Evolutionary conservation across 345 rosid genomes (phyloP).

Genomic region (Eucalyptus decipiens): DNA sequence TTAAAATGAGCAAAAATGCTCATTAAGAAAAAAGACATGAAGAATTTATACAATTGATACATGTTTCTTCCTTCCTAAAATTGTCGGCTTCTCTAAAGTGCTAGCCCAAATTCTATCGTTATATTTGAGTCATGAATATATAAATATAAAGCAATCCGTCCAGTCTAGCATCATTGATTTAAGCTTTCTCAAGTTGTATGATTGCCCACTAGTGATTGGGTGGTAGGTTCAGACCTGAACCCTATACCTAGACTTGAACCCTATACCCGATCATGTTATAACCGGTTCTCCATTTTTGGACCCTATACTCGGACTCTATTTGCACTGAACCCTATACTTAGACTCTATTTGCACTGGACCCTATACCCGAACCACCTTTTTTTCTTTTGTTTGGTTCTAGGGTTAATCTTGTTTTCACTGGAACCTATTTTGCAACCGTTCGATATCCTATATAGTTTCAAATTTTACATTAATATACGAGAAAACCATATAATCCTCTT

Average conservation of each 20-base stretch:
- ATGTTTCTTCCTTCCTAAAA: neutral
- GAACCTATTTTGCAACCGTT: too few species aligned
- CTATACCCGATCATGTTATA: too few species aligned
- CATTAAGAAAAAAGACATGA: neutral
- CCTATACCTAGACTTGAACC: too few species aligned
- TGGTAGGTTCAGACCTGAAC: too few species aligned
- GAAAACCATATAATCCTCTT: too few species aligned
- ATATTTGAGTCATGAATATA: neutral
- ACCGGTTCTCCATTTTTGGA: too few species aligned
- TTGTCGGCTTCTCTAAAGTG: neutral
- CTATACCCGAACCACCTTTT: accelerated
- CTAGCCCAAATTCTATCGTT: neutral
- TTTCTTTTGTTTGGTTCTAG: too few species aligned
- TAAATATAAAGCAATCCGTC: neutral
- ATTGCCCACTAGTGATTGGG: neutral
- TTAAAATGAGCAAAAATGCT: neutral
- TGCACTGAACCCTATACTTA: too few species aligned
- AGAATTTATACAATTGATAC: neutral
- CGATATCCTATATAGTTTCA: too few species aligned
- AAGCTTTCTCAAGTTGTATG: neutral
- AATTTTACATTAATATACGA: too few species aligned
- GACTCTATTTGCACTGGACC: too few species aligned
- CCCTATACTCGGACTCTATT: accelerated
- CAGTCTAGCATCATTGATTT: neutral
- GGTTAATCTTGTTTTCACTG: accelerated